Evolutionary conservation across 139 green algal species (phyloP).

Genomic region (Chlamydomonas sp.): DNA sequence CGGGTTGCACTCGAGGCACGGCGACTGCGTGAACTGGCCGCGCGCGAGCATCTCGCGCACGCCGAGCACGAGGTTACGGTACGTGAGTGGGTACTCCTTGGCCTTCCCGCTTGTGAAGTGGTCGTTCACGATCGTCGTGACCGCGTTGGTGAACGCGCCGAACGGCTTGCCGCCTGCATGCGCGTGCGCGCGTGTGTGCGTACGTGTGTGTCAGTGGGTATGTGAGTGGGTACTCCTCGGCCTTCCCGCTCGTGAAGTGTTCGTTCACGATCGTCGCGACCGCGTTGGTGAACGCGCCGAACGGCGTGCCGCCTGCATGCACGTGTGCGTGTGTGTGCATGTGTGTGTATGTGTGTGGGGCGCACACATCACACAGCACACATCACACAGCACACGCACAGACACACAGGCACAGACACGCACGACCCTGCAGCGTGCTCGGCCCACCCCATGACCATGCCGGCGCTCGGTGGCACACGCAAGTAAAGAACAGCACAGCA

Average conservation of each 20-base stretch:
- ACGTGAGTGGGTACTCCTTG: slow-evolving; percentile 30
- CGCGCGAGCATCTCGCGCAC: slow-evolving; percentile 42
- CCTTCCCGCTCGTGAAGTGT: slow-evolving; percentile 28
- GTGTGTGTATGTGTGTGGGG: too few relatives aligned
- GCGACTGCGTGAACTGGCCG: slow-evolving; percentile 48
- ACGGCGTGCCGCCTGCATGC: slow-evolving; percentile 42
- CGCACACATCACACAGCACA: too few relatives aligned
- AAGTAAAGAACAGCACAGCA: too few relatives aligned
- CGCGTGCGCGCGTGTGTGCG: too few relatives aligned
- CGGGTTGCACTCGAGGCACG: slow-evolving; percentile 64
- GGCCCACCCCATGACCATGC: too few relatives aligned
- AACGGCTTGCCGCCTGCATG: slow-evolving; percentile 44
- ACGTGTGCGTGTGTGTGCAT: too few relatives aligned
- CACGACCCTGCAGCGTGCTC: too few relatives aligned
- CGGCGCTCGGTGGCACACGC: too few relatives aligned
- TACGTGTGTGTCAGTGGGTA: too few relatives aligned
- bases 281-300: slow-evolving; percentile 50
- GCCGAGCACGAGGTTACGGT: slow-evolving; percentile 38
- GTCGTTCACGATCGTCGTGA: slow-evolving; percentile 31
- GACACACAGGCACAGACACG: too few relatives aligned
- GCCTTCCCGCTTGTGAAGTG: slow-evolving; percentile 29
- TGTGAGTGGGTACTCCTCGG: slow-evolving; percentile 26
- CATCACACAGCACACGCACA: too few relatives aligned
- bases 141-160: slow-evolving; percentile 50
- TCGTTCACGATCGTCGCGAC: slow-evolving; percentile 32